Conservation (phyloP, 2,329 filamentous ascomycete species). For the Apiospora aurea region DNA sequence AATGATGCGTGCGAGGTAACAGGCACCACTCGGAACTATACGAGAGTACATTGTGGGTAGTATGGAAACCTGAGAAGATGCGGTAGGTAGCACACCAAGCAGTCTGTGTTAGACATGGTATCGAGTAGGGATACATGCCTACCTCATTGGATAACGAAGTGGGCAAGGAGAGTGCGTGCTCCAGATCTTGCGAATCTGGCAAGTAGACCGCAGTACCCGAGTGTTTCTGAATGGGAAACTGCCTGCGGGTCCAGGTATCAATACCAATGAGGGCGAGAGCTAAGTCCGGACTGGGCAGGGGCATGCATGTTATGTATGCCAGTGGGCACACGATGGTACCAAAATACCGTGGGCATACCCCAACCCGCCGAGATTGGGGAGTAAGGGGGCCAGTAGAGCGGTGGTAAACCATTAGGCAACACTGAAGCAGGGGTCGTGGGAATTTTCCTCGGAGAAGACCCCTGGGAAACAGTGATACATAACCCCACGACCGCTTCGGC, state of each 20-base stretch:
- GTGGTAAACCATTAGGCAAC: background rate
- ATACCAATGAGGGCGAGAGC: background rate
- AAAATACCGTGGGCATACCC: background rate
- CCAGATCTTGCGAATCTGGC: background rate
- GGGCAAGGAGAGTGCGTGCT: background rate
- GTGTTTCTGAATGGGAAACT: conserved; percentile 1
- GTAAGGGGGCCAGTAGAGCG: background rate
- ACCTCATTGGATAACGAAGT: background rate
- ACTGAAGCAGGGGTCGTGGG: background rate
- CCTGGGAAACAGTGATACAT: background rate
- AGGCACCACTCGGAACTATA: background rate
- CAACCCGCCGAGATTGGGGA: background rate
- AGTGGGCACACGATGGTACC: no score
- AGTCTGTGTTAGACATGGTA: conserved; percentile 5
- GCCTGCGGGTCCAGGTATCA: background rate
- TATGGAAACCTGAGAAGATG: background rate
- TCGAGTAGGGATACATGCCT: background rate
- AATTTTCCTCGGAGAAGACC: background rate
- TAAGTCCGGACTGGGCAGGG: background rate
- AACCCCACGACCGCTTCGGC: background rate
- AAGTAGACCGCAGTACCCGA: conserved; percentile 8
- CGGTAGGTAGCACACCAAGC: background rate
- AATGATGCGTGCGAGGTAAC: background rate
- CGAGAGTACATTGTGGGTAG: background rate
- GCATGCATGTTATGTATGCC: no score